Base-by-base conservation (phyloP, 1,139 yeast genomes). In the Yamadazyma conglobata region DNA sequence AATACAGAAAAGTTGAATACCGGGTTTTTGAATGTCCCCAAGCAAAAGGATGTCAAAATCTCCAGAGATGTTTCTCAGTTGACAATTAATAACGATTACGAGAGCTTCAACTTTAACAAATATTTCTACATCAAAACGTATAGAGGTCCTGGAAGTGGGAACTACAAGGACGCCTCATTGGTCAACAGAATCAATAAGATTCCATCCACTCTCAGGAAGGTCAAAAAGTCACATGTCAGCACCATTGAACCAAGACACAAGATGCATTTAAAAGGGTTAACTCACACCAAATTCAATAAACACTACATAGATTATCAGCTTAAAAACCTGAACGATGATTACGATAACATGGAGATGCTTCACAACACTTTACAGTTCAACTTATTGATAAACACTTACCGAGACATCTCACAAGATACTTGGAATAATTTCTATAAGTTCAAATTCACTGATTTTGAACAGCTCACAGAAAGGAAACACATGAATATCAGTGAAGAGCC, bases 71-170 rank as follows among this genome's bases (percentile, higher is more conserved):
- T 66, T 19, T 67, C 60, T 28, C 70, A 54, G 41, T 50, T 65
- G 24, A 56, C 58, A 4, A 54, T 57, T 28, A 59, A 55, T 38
- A 58, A 54, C 34, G 71, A 66, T 32, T 56, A 50, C 34, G 71
- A 64, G 30, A 52, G 52, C 24, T 50, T 52, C 38, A 54, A 54
- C 34, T 60, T 58, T 34, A 47, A 60, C 23, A 66, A 60, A 38
- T 68, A 67, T 40, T 67, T 55, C 42, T 68, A 67, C 40, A 54
- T 60, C 10, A 64, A 64, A 38, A 49, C 58, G 15, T 64, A 64
- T 37, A 50, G 73, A 26, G 73, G 74, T 0, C 71, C 72, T 4
- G 73, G 73, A 1, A 61, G 68, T 34, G 73, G 74, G 4, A 67
- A 65, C 38, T 68, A 65, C 40, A 68, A 68, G 40, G 74, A 68